phyloP scores from a whole-genome alignment of 495 filamentous ascomycete genomes.

The Aspergillus biplanus region DNA sequence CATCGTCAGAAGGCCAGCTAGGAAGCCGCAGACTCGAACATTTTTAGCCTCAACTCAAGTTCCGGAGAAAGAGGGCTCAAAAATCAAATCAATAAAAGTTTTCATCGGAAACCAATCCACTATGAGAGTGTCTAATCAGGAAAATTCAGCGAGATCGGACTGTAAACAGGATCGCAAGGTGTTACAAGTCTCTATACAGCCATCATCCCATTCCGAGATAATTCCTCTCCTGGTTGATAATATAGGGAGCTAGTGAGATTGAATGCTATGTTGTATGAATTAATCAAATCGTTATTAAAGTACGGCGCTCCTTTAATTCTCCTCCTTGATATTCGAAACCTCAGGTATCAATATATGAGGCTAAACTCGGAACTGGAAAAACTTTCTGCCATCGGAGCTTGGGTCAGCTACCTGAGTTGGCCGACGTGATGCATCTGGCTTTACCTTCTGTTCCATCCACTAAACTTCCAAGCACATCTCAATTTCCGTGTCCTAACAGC shows the following conservation, averaged over 20 bases:
- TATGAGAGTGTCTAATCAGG: neutral
- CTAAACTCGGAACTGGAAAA: slow-evolving; percentile 34
- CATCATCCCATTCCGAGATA: too few species aligned
- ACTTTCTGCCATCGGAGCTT: slow-evolving; percentile 50
- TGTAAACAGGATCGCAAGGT: too few species aligned
- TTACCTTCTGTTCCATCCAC: slow-evolving; percentile 22
- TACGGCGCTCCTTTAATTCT: too few species aligned
- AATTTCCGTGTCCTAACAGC: slow-evolving; percentile 9
- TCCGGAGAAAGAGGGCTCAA: neutral
- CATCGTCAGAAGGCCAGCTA: too few species aligned
- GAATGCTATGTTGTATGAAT: too few species aligned
- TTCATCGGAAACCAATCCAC: neutral
- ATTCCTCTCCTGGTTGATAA: too few species aligned
- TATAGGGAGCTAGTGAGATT: too few species aligned
- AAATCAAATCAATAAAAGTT: neutral
- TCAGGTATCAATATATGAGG: neutral
- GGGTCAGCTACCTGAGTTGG: slow-evolving; percentile 32
- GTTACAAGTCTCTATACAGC: too few species aligned
- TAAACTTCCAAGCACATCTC: slow-evolving; percentile 15
- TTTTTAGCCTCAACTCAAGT: too few species aligned
- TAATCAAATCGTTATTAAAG: too few species aligned
- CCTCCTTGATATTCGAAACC: neutral
- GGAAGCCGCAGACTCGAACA: too few species aligned
- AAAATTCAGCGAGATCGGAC: too few species aligned
- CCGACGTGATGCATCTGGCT: slow-evolving; percentile 41